Evolutionary conservation across 176 grass and related monocot species (phyloP).

Genomic region (Dactylis glomerata): DNA sequence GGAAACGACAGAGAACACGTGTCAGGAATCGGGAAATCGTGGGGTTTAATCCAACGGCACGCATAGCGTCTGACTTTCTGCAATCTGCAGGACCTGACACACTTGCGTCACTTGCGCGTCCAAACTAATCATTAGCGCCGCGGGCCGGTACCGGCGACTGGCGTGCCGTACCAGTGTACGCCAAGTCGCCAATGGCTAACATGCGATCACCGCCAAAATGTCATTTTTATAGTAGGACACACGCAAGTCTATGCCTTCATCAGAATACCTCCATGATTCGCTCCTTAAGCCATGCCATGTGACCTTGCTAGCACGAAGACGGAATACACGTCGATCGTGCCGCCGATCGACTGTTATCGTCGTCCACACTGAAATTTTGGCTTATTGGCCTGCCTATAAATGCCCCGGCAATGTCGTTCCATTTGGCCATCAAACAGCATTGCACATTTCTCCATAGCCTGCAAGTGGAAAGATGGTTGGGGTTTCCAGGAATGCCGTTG

Average conservation of each 20-base stretch:
- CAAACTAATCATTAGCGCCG: constrained; percentile 8
- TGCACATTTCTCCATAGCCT: not conserved
- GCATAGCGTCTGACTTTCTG: not conserved
- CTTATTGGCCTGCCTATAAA: constrained; percentile 27
- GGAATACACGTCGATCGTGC: constrained; percentile 11
- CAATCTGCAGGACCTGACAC: not conserved
- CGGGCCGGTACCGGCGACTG: not conserved
- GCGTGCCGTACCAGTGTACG: constrained; percentile 23
- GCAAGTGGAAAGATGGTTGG: constrained; percentile 4
- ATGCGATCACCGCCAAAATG: constrained; percentile 21
- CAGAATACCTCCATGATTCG: constrained; percentile 11
- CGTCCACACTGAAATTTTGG: not conserved
- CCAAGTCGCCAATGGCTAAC: constrained; percentile 7
- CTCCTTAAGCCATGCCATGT: constrained; percentile 35
- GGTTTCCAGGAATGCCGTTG: not conserved
- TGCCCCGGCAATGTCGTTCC: constrained; percentile 5
- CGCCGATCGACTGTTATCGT: not conserved
- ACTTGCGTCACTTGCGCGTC: not conserved
- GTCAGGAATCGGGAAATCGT: not conserved
- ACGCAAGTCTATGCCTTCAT: constrained; percentile 9
- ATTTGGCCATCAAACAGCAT: not conserved
- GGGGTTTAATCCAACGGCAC: not conserved
- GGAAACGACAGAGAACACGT: not conserved
- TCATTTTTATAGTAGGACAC: constrained; percentile 20
- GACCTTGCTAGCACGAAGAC: constrained; percentile 18